These are phyloP conservation scores for Pezizomycotina sp. DNA, from an alignment of 2,329 filamentous ascomycete species.

Conservation along the genomic window DNA sequence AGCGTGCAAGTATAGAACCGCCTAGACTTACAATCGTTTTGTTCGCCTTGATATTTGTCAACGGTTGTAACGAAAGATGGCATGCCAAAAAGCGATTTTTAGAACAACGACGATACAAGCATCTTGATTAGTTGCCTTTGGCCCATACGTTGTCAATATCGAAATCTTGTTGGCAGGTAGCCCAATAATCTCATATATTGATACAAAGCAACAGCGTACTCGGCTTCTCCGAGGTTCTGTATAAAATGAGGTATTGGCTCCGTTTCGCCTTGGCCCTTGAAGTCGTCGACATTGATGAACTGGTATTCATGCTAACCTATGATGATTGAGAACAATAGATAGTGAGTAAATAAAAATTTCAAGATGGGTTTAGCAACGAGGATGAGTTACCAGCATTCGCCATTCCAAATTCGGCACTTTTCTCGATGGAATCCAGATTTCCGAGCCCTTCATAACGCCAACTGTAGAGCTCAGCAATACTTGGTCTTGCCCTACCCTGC, in stretches of 20 bases:
- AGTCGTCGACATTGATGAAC: conserved; percentile 88
- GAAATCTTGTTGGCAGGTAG: conserved; percentile 68
- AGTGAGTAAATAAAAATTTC: not conserved
- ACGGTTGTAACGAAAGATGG: conserved; percentile 85
- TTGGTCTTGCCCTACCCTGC: conserved; percentile 77
- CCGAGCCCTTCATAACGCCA: conserved; percentile 78
- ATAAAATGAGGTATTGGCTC: conserved; percentile 90
- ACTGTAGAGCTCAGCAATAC: conserved; percentile 74
- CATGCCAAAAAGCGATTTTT: conserved; percentile 74
- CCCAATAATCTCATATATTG: conserved; percentile 95
- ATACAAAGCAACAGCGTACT: conserved; percentile 88
- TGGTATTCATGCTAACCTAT: conserved; percentile 54
- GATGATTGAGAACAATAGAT: conserved; percentile 1
- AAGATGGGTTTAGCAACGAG: not conserved
- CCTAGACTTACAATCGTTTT: conserved; percentile 74
- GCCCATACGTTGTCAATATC: conserved; percentile 85
- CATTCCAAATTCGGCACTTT: conserved; percentile 50
- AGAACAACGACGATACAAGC: conserved; percentile 71
- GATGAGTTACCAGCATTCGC: conserved; percentile 82
- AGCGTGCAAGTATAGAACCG: not conserved
- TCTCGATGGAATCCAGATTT: conserved; percentile 60
- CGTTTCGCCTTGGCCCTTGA: conserved; percentile 73
- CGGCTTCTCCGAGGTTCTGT: conserved; percentile 89
- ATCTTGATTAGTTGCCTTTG: conserved; percentile 79
- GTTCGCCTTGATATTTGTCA: conserved; percentile 97